Evolutionary conservation across 768 basidiomycete species (phyloP).

Genomic region (Cyclocybe aegerita): DNA sequence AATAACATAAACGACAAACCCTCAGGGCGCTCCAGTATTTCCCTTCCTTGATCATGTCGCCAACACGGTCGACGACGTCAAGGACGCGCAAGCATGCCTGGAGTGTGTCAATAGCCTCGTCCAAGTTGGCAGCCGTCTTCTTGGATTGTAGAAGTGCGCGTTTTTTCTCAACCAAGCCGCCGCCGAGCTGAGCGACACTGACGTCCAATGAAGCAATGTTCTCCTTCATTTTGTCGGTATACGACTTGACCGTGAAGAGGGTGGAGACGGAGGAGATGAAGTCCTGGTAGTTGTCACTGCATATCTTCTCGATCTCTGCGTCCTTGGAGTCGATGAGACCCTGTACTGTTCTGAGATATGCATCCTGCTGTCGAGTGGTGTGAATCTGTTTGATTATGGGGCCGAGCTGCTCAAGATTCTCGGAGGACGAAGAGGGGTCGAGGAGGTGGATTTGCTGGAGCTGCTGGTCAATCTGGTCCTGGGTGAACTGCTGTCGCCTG

Average conservation of each 20-base stretch:
- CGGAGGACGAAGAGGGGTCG: constrained; percentile 83
- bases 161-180: constrained; percentile 91
- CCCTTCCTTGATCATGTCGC: constrained; percentile 89
- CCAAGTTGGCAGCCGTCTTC: constrained; percentile 91
- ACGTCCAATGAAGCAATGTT: constrained; percentile 87
- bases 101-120: constrained; percentile 94
- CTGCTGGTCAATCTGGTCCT: constrained; percentile 85
- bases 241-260: constrained; percentile 92
- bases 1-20: constrained; percentile 55
- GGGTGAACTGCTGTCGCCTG: constrained; percentile 72
- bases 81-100: constrained; percentile 91
- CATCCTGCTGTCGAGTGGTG: constrained; percentile 83
- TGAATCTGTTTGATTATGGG: constrained; percentile 95
- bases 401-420: constrained; percentile 94
- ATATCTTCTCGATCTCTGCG: constrained; percentile 93
- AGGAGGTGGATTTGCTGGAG: constrained; percentile 89
- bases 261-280: constrained; percentile 98
- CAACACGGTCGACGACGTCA: constrained; percentile 90
- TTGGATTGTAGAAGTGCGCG: constrained; percentile 83
- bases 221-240: constrained; percentile 91
- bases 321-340: constrained; percentile 94
- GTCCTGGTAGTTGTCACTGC: constrained; percentile 95
- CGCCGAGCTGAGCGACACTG: constrained; percentile 86
- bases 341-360: constrained; percentile 83
- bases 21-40: constrained; percentile 97